phyloP scores from a whole-genome alignment of 768 basidiomycete genomes.

The Coprinopsis sp. region DNA sequence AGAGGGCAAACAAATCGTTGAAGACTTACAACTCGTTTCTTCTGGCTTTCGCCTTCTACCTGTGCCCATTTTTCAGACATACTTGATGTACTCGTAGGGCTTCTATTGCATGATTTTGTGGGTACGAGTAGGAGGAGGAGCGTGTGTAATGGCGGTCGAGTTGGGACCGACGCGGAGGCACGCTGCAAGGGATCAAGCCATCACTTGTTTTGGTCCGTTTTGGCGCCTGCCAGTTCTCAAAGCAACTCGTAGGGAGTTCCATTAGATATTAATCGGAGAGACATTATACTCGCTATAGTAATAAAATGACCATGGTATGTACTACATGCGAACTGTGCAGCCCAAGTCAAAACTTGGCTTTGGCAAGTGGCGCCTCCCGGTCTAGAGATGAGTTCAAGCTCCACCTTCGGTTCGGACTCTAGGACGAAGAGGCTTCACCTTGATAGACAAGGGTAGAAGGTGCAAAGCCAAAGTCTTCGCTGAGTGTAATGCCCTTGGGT shows the following conservation, averaged over 20 bases:
- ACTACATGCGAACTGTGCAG: conserved; percentile 1
- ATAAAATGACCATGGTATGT: not conserved
- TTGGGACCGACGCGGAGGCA: not conserved
- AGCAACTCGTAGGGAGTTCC: too few species aligned
- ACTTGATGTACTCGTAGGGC: conserved; percentile 6
- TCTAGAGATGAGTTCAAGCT: conserved; percentile 24
- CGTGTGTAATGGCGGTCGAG: too few species aligned
- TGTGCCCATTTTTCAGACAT: conserved; percentile 55
- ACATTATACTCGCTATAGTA: too few species aligned
- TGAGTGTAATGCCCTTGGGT: conserved; percentile 56
- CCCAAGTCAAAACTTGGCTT: conserved; percentile 49
- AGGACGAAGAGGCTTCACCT: conserved; percentile 34
- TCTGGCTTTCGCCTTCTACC: conserved; percentile 66
- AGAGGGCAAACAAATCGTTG: conserved; percentile 7
- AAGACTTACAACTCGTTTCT: conserved; percentile 81
- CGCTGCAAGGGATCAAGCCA: conserved; percentile 2
- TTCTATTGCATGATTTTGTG: not conserved
- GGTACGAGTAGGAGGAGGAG: not conserved
- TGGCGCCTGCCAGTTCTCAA: not conserved
- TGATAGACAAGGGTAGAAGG: conserved; percentile 79
- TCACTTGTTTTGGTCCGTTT: conserved; percentile 3
- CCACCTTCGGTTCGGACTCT: not conserved
- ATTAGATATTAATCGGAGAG: too few species aligned
- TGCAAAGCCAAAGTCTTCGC: conserved; percentile 80
- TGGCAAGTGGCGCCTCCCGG: conserved; percentile 57